Percentiles rank a stretch among this genome's conserved stretches.
phyloP scores from a whole-genome alignment of 768 basidiomycete genomes.

The Trametopsis cervina region DNA sequence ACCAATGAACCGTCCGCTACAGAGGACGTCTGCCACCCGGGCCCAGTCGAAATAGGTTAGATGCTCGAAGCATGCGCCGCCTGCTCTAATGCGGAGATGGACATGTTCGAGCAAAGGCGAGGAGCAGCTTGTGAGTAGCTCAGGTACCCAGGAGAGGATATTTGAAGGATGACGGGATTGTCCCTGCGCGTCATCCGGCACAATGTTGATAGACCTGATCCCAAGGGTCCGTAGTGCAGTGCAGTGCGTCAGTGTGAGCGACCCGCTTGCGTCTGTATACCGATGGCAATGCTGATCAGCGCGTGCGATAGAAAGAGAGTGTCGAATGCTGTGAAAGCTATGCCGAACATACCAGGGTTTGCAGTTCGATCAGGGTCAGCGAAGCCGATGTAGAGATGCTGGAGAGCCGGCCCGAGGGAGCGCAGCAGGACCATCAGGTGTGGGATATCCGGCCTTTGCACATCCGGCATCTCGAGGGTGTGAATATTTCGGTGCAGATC shows the following conservation, averaged over 20 bases:
- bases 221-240: conserved; percentile 2
- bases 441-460: conserved; percentile 1
- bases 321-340: not conserved
- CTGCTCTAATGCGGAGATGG: conserved; percentile 7
- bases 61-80: not conserved
- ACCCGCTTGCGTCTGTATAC: not conserved
- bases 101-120: conserved; percentile 8
- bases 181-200: not conserved
- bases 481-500: not conserved
- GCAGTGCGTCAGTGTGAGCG: conserved; percentile 4
- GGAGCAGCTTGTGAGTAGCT: not conserved
- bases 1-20: not conserved
- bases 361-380: conserved; percentile 1
- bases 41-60: conserved; percentile 10
- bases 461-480: not conserved
- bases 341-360: not conserved
- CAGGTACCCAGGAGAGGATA: conserved; percentile 1
- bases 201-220: conserved; percentile 2
- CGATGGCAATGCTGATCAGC: not conserved
- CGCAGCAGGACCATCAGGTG: conserved; percentile 2
- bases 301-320: not conserved
- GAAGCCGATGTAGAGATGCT: conserved; percentile 11
- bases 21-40: not conserved
- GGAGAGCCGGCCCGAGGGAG: conserved; percentile 8
- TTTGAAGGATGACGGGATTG: not conserved